Evolutionary conservation across 169 alveolate genomes (phyloP), one percentile per base, ranked within the genome.

Genomic region (Cystoisospora suis): DNA sequence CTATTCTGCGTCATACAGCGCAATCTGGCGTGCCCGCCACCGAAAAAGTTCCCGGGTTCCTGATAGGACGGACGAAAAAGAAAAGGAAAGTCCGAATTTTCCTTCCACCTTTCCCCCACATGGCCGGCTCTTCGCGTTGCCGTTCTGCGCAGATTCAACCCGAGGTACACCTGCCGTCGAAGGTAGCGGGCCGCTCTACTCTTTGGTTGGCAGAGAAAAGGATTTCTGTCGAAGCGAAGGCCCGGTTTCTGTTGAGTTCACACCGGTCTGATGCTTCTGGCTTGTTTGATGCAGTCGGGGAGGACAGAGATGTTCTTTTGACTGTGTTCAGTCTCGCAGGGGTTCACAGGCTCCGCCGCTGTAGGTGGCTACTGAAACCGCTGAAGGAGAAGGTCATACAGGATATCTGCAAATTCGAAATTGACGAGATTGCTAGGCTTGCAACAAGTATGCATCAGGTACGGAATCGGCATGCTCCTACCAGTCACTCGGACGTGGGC

Each of bases 361-460:
- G 34, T 9, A 65, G 77, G 15, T 65, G 77, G 77, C 77, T 65
- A 23, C 77, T 65, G 77, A 65, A 65, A 27, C 77, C 77, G 23
- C 20, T 72, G 53, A 72, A 38, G 58, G 83, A 34, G 83, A 32
- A 34, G 20, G 56, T 72, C 46, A 2, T 72, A 15, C 56, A 38
- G 56, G 20, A 40, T 38, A 40, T 72, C 15, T 9, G 2, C 42
- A 40, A 36, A 29, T 72, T 72, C 53, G 34, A 38, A 29, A 38
- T 72, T n/a, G 56, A 72, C 34, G 83, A 72, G 1, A 72, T 72
- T 38, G 83, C 83, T 17, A 3, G 38, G 17, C 83, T 72, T 3
- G 56, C 83, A 1, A 20, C 36, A 20, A 1, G 23, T 34, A 72
- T 72, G 83, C 46, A 72, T 9, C 49, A 38, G 83, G 83, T 72